Base-by-base conservation (phyloP, 345 rosid genomes). In the Stellera chamaejasme region DNA sequence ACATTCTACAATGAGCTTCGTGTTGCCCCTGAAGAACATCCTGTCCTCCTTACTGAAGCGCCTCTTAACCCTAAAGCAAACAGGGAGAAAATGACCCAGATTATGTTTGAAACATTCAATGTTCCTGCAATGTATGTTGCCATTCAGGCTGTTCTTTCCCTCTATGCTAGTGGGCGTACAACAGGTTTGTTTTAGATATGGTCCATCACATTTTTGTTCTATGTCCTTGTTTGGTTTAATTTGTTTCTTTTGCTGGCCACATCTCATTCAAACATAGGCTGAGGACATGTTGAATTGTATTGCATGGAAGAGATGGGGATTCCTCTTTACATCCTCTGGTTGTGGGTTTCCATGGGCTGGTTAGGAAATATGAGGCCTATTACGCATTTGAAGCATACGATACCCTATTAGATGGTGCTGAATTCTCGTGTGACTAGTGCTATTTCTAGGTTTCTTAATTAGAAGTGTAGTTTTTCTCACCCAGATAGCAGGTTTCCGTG, bases 61-160 rank as follows among this genome's bases (percentile, higher is more conserved):
- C 83, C 87, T 8, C 76, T 81, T 41, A 81, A 81, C 59, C 87
- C 87, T 13, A 81, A 78, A 63, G 81, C 83, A 45, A 81, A 81
- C 23, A 67, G 87, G 52, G 87, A 81, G 67, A 81, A 76, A 80
- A 83, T 83, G 89, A 83, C 89, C 11, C 89, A 83, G 69, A 83
- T 19, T 19, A 19, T 19, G 23, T 19, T 19, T 19, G 23, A 19
- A 19, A 19, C 23, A 19, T 19, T 19, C 23, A 19, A 19, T 19
- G 23, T 19, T 19, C 23, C 23, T 19, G 23, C 23, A 19, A 19
- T 19, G 23, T 19, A 19, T 19, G 23, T 19, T 19, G 23, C 23
- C 23, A 19, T 19, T 19, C 23, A 19, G 23, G 23, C 87, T 1
- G 87, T 78, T 49, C 78, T 80, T 6, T 80, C 85, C 36, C 79